Percentiles rank a stretch among this genome's conserved stretches.
Conservation (phyloP, 805 yeast species). For the Hyphopichia homilentoma region DNA sequence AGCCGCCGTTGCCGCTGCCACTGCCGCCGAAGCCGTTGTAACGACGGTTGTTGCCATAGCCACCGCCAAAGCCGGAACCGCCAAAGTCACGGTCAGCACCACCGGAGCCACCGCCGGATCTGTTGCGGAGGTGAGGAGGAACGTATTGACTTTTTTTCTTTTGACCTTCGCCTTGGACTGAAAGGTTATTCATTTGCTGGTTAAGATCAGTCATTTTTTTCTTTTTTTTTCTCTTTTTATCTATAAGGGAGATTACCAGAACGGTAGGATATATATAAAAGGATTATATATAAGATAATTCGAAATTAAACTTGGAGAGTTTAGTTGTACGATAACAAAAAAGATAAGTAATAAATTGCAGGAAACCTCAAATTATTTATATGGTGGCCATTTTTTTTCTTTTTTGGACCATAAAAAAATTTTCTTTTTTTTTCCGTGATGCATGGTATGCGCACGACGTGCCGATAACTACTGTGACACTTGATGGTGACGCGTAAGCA, state of each 20-base stretch:
- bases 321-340: neutral
- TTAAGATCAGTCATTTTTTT: conserved; percentile 56
- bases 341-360: too few species aligned
- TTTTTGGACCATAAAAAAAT: too few species aligned
- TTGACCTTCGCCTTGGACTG: conserved; percentile 31
- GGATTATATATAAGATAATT: too few species aligned
- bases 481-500: too few species aligned
- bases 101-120: conserved; percentile 14
- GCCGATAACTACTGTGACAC: too few species aligned
- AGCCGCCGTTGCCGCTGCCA: conserved; percentile 19
- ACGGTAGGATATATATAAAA: too few species aligned
- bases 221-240: conserved; percentile 6
- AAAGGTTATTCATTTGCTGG: conserved; percentile 54
- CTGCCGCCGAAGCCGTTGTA: conserved; percentile 23
- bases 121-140: conserved; percentile 51
- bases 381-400: too few species aligned
- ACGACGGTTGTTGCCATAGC: conserved; percentile 11
- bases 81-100: conserved; percentile 11
- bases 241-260: too few species aligned
- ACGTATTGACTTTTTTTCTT: conserved; percentile 38
- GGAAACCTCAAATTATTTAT: too few species aligned
- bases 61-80: conserved; percentile 10
- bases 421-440: too few species aligned
- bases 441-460: too few species aligned
- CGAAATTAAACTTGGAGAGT: too few species aligned